Evolutionary conservation across 139 green algal species (phyloP).

Genomic region (Chlorella vulgaris): DNA sequence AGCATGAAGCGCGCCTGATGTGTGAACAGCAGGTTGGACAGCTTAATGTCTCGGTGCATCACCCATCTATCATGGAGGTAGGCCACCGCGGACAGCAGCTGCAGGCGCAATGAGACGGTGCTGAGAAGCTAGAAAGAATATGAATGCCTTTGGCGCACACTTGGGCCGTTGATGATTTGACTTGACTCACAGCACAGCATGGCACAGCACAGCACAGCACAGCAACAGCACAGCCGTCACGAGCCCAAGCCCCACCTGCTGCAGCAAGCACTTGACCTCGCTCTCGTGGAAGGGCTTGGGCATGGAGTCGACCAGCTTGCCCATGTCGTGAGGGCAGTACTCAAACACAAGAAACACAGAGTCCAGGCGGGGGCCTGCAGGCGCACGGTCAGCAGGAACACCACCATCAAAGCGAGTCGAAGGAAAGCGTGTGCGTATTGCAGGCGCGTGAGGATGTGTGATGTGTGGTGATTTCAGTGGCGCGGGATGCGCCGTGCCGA

Average conservation of each 20-base stretch:
- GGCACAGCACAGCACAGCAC: too few relatives aligned
- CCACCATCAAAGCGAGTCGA: too few relatives aligned
- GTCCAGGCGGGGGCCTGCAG: slow-evolving; percentile 28
- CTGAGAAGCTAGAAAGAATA: background rate
- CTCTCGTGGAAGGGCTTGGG: slow-evolving; percentile 50
- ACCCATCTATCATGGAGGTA: slow-evolving; percentile 77
- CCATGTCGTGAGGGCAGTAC: slow-evolving; percentile 84
- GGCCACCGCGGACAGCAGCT: slow-evolving; percentile 73
- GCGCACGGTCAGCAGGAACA: background rate
- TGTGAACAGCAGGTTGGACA: slow-evolving; percentile 76
- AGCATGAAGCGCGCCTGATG: background rate
- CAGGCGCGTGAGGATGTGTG: too few relatives aligned
- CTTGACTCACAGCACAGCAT: too few relatives aligned
- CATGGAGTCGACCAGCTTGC: slow-evolving; percentile 71
- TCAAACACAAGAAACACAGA: slow-evolving; percentile 87
- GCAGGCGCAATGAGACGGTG: background rate
- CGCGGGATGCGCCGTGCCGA: too few relatives aligned
- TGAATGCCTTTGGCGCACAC: background rate
- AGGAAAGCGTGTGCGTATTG: too few relatives aligned
- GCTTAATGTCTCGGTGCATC: slow-evolving; percentile 77
- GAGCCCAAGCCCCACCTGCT: slow-evolving; percentile 47
- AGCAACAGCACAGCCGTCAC: too few relatives aligned
- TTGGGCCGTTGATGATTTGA: too few relatives aligned
- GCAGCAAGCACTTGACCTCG: slow-evolving; percentile 77
- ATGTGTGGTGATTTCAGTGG: too few relatives aligned